phyloP scores from a whole-genome alignment of 73 alveolate species.

The Blepharisma stoltei region DNA sequence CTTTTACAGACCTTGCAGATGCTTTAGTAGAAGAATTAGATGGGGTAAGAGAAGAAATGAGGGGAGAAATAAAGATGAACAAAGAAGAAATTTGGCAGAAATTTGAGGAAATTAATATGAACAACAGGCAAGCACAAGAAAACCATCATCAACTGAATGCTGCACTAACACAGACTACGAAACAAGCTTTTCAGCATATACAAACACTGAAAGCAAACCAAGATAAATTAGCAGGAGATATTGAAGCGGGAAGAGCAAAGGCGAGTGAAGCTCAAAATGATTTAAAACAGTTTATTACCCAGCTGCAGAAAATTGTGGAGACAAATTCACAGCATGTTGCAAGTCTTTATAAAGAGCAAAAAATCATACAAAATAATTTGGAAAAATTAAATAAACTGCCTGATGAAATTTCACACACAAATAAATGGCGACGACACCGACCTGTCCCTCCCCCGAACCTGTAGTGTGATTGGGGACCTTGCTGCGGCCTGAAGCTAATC shows the following conservation, averaged over 20 bases:
- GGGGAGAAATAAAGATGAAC: not conserved
- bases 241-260: not conserved
- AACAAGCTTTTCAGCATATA: constrained; percentile 29
- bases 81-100: not conserved
- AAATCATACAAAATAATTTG: not conserved
- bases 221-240: not conserved
- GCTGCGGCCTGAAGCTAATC: too few species aligned
- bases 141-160: not conserved
- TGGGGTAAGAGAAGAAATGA: constrained; percentile 8
- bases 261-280: not conserved
- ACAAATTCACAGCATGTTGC: not conserved
- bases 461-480: too few species aligned
- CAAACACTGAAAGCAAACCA: not conserved
- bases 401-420: not conserved
- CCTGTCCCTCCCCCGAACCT: too few species aligned
- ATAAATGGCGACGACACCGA: too few species aligned
- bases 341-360: not conserved
- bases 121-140: not conserved
- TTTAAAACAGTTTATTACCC: not conserved
- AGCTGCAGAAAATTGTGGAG: not conserved
- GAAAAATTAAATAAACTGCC: not conserved
- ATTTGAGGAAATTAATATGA: not conserved
- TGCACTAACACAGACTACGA: not conserved
- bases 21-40: constrained; percentile 19
- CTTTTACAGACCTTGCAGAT: constrained; percentile 14